Conservation (phyloP, 2,329 filamentous ascomycete species). For the Colletotrichum tropicicola region DNA sequence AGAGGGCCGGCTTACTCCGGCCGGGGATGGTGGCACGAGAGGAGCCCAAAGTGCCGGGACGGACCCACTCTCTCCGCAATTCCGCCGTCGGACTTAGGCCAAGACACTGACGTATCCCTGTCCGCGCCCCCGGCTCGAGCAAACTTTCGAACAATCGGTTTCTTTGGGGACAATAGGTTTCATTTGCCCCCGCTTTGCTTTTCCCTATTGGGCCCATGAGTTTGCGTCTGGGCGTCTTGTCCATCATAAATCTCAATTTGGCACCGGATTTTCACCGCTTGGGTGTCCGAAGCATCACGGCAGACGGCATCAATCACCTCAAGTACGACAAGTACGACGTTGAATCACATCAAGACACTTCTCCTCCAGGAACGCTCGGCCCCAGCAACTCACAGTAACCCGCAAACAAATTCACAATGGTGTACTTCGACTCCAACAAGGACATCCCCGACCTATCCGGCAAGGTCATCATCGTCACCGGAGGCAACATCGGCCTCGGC, state of each 20-base stretch:
- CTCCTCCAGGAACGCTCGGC: too few species aligned
- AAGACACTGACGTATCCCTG: background rate
- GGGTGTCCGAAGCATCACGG: too few species aligned
- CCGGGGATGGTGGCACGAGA: background rate
- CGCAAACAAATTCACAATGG: background rate
- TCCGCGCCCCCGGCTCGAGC: background rate
- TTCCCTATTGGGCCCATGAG: background rate
- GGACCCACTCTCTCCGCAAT: background rate
- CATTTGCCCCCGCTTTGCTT: background rate
- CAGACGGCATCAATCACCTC: too few species aligned
- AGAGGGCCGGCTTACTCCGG: background rate
- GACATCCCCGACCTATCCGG: slow-evolving; percentile 28
- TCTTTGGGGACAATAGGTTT: too few species aligned
- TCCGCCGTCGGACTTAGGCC: background rate
- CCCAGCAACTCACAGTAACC: background rate
- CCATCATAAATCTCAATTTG: background rate
- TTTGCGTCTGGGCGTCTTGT: background rate
- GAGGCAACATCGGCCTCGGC: slow-evolving; percentile 37
- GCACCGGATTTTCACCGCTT: too few species aligned
- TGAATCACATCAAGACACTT: too few species aligned
- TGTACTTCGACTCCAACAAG: slow-evolving; percentile 13
- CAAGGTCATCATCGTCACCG: slow-evolving; percentile 41
- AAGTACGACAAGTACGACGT: too few species aligned
- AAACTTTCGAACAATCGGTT: background rate
- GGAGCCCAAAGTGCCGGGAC: background rate